These are phyloP conservation scores for Danielozyma ontarioensis DNA, from an alignment of 805 yeast species.

Conservation along the genomic window DNA sequence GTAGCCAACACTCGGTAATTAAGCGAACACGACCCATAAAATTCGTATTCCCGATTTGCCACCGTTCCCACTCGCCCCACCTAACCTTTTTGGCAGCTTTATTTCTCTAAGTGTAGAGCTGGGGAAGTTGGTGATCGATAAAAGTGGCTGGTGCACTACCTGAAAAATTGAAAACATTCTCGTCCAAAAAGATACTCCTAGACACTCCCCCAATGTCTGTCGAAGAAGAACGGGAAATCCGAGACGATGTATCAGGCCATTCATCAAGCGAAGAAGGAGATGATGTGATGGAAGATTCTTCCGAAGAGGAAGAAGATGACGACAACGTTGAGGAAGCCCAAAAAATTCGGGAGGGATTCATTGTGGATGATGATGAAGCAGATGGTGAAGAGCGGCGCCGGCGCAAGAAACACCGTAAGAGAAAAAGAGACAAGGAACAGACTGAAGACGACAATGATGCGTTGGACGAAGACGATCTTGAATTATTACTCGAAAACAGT, in stretches of 20 bases:
- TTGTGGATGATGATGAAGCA: slow-evolving; percentile 84
- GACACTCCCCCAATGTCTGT: no score
- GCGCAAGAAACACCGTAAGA: slow-evolving; percentile 36
- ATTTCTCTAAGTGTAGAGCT: no score
- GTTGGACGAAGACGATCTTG: slow-evolving; percentile 93
- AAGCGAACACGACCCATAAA: no score
- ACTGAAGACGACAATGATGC: slow-evolving; percentile 49
- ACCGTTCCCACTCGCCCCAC: no score
- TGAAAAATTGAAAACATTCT: no score
- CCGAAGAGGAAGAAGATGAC: slow-evolving; percentile 88
- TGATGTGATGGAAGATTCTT: slow-evolving; percentile 55
- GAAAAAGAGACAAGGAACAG: slow-evolving; percentile 28
- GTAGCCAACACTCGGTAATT: no score
- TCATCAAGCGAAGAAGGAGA: slow-evolving; percentile 32
- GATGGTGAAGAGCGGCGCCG: slow-evolving; percentile 36
- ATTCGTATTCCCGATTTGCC: no score
- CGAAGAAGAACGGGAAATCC: slow-evolving; percentile 34
- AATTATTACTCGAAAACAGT: slow-evolving; percentile 82
- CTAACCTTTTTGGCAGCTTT: no score
- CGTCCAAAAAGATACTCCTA: no score
- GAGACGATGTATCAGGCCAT: slow-evolving; percentile 25
- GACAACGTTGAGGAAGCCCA: slow-evolving; percentile 86
- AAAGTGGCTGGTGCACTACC: no score
- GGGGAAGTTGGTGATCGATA: no score
- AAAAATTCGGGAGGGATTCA: slow-evolving; percentile 83